Base-by-base conservation (phyloP, 768 basidiomycete genomes). In the Tylopilus vinaceipallidus region DNA sequence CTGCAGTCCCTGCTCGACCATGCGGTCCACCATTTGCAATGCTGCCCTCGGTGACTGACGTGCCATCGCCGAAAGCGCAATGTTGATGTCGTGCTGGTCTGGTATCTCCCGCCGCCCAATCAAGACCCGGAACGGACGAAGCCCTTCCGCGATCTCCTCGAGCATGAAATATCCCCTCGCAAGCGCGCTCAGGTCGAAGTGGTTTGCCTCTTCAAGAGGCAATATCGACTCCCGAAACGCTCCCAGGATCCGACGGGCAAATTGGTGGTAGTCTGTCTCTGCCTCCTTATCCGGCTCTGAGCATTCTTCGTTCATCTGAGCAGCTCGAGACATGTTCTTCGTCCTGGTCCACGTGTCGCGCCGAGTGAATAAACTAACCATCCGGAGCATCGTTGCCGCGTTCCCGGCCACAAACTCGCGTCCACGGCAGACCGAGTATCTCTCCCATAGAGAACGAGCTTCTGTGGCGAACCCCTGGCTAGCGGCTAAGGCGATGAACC, bases 11-110 rank as follows among this genome's bases (percentile, higher is more conserved):
- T 58, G 56, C 14, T 65, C 56, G 2, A 69, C 56, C 81, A 88
- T 85, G 27, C 72, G 71, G 47, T 71, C 58, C n/a, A 88, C 61
- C 57, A 82, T 69, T 16, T 52, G 57, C 19, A 67, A 69, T 1
- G 81, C 87, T 14, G 58, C 58, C 11, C 66, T 65, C 19, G 83
- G 78, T 36, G 76, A 67, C 53, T 74, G 63, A 49, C 73, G 69
- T 23, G 84, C 78, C 44, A 86, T 63, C 10, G 75, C 78, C 3
- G 73, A 71, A 47, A 89, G 72, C 34, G 75, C 75, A 42, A 89
- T 78, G 57, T 86, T 87, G 42, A 86, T 68, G 59, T 89, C 87
- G 59, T 79, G 70, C 33, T 76, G 54, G 63, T 88, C 84, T 14
- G 84, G 84, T 44, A 76, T 58, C 60, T 83, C 78, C 47, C 61